phyloP scores from a whole-genome alignment of 2,329 filamentous ascomycete species.

The Aspergillus latus region DNA sequence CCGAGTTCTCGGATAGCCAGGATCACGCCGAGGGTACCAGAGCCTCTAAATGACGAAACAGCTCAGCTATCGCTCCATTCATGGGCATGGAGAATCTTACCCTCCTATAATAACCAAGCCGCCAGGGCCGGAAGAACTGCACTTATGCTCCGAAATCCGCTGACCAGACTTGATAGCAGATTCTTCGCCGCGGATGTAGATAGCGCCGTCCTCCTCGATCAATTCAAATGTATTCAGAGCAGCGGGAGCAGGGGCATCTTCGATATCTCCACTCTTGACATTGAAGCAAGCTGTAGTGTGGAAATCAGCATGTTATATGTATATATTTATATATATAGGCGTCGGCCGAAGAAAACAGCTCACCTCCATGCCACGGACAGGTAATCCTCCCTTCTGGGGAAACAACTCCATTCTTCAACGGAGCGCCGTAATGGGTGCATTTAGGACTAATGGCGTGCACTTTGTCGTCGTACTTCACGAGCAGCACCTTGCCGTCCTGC shows the following conservation, averaged over 20 bases:
- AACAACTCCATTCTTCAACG: slow-evolving; percentile 80
- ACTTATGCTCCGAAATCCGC: slow-evolving; percentile 71
- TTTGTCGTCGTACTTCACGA: slow-evolving; percentile 74
- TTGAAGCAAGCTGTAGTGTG: slow-evolving; percentile 80
- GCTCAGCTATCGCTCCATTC: background rate
- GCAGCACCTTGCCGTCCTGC: slow-evolving; percentile 78
- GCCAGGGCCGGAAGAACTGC: slow-evolving; percentile 56
- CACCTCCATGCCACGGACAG: slow-evolving; percentile 95
- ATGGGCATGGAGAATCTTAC: slow-evolving; percentile 36
- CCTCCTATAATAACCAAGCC: slow-evolving; percentile 81
- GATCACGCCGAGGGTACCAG: slow-evolving; percentile 75
- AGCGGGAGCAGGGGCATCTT: slow-evolving; percentile 89
- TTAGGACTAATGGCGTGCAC: slow-evolving; percentile 78
- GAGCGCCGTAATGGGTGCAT: slow-evolving; percentile 90
- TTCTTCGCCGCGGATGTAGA: slow-evolving; percentile 83
- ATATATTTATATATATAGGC: too few species aligned
- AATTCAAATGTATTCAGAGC: slow-evolving; percentile 81
- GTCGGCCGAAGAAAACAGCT: slow-evolving; percentile 26
- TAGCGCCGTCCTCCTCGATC: slow-evolving; percentile 73
- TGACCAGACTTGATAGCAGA: slow-evolving; percentile 73
- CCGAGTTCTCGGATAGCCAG: slow-evolving; percentile 81
- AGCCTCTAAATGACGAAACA: slow-evolving; percentile 57
- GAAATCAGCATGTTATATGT: background rate
- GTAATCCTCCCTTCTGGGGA: slow-evolving; percentile 79
- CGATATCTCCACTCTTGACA: slow-evolving; percentile 82